Evolutionary conservation across 805 yeast genomes (phyloP), one percentile per base, ranked within the genome.

Genomic region (Metschnikowia bowlesiae): DNA sequence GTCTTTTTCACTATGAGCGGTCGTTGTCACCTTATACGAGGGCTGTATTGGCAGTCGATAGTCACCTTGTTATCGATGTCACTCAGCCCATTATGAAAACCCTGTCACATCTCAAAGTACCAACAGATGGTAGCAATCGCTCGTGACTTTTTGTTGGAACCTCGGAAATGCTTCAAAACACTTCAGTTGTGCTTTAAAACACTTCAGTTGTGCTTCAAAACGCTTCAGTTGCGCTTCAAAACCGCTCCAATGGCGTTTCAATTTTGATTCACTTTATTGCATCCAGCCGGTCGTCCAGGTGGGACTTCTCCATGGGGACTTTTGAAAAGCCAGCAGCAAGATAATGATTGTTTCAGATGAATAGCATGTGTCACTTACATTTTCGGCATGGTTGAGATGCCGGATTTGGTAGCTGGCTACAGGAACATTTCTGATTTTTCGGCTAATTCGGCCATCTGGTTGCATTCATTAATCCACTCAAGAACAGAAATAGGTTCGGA

Each of bases 251-350:
- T 22, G 5, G 5, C 22, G 22, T 5, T 22, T 22, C 22, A 4
- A 22, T 22, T 22, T 5, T 22, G 5, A 4, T 22, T 22, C 22
- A 22, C 5, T 22, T 50, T 5, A 65, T 63, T 47, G 60, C 70
- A 8, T 42, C 54, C 13, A 57, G 62, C 44, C 73, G 74, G 72
- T 73, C 4, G 71, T 72, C 3, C 54, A 68, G 22, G 53, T 62
- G 13, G 66, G 66, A 4, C 56, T 66, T 38, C 13, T 63, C 32
- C 58, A 59, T 47, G 62, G 58, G 48, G 56, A 58, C 10, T 38
- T 65, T 14, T 59, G 65, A n/a, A 50, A 50, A 5, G 64, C 65
- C 41, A 55, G 60, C 40, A 59, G 62, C 37, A 18, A 52, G 8
- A 53, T 58, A 3, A 56, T 64, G 37, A 53, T 62, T 33, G 11